Conservation (phyloP, 495 filamentous ascomycete genomes). For the Neurospora intermedia region DNA sequence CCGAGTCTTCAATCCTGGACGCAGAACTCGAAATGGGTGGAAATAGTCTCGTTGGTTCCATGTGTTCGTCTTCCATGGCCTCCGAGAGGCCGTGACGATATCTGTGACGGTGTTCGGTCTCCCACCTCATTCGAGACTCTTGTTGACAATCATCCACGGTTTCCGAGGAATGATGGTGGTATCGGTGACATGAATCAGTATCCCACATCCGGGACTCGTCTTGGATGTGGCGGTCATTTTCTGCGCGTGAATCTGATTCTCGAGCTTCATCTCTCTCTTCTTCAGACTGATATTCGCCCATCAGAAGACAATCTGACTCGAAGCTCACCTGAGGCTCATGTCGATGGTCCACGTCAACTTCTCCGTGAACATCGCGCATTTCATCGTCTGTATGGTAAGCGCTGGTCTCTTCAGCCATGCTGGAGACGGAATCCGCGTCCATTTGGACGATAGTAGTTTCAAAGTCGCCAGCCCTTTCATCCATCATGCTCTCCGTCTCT, state of each 20-base stretch:
- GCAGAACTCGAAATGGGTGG: slow-evolving; percentile 27
- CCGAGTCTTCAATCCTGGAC: slow-evolving; percentile 55
- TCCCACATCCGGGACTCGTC: neutral
- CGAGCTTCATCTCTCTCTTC: neutral
- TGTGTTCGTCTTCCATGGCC: neutral
- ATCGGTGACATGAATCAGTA: neutral
- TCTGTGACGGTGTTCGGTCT: neutral
- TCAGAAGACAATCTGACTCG: neutral
- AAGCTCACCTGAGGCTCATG: neutral
- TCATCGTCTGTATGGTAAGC: neutral
- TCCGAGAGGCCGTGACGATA: neutral
- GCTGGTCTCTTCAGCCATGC: neutral
- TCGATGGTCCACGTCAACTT: neutral
- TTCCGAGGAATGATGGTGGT: neutral
- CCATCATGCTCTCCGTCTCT: neutral
- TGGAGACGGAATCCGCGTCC: neutral
- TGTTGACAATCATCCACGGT: neutral
- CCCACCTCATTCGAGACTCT: neutral
- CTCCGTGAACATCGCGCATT: neutral
- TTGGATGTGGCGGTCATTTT: neutral
- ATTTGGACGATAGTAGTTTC: neutral
- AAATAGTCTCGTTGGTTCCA: neutral
- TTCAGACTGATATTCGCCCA: neutral
- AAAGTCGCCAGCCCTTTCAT: neutral
- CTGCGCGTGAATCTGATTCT: neutral